phyloP scores from a whole-genome alignment of 768 basidiomycete genomes.

The Gautieria morchelliformis region DNA sequence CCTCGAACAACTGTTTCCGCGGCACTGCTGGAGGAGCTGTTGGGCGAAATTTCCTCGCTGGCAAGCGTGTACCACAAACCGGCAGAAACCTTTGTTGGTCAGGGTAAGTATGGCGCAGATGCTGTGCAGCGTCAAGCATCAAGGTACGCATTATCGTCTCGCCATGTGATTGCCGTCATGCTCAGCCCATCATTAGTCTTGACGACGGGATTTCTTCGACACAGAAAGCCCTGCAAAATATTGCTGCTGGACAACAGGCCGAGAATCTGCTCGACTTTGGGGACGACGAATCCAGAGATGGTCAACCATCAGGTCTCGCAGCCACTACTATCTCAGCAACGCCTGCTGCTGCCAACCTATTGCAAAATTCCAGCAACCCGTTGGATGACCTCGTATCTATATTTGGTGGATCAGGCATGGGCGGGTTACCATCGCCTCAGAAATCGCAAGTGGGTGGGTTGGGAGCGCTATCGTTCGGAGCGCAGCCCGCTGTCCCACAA shows the following conservation, averaged over 20 bases:
- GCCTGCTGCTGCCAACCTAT: conserved; percentile 63
- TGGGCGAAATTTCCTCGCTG: conserved; percentile 80
- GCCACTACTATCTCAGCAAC: conserved; percentile 67
- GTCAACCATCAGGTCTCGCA: conserved; percentile 65
- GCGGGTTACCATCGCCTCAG: conserved; percentile 16
- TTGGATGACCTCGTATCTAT: conserved; percentile 91
- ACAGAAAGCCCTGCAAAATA: conserved; percentile 83
- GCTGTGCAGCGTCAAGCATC: conserved; percentile 53
- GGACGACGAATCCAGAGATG: conserved; percentile 50
- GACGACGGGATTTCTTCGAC: conserved; percentile 61
- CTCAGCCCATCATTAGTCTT: conserved; percentile 19
- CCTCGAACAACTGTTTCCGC: conserved; percentile 86
- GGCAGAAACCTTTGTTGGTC: conserved; percentile 88
- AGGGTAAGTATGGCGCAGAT: conserved; percentile 80
- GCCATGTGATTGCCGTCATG: background rate
- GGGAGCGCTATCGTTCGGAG: conserved; percentile 21
- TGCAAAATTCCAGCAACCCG: conserved; percentile 81
- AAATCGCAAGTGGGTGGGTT: conserved; percentile 13
- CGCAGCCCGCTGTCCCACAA: conserved; percentile 12
- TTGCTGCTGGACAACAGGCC: conserved; percentile 83
- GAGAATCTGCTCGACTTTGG: conserved; percentile 96
- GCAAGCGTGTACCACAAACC: conserved; percentile 98
- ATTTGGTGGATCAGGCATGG: conserved; percentile 51
- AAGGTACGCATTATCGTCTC: conserved; percentile 38
- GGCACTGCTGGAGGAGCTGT: conserved; percentile 80